Evolutionary conservation across 129 eudicot genomes (phyloP), one percentile per base, ranked within the genome.

Genomic region (Escallonia rubra): DNA sequence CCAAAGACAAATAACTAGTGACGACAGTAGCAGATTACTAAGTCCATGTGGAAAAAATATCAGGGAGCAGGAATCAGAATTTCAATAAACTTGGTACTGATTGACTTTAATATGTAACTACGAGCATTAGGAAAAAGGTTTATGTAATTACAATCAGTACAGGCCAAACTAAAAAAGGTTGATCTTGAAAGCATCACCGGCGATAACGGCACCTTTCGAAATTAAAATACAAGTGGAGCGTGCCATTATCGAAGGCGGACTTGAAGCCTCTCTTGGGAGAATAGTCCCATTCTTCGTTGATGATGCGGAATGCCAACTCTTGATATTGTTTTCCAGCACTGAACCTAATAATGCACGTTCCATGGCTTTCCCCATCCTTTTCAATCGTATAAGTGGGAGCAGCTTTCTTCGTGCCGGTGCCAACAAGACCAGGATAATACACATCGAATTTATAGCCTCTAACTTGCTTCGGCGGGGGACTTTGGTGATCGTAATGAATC

Each of bases 241-340:
- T 82, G 23, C 84, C 87, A 4, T 77, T 62, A 41, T 82, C 87
- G 53, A 82, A 82, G 1, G 84, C 78, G 59, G 78, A 78, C 59
- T 82, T 82, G 71, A 74, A 78, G 10, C 87, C 87, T 39, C 78
- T 82, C 60, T 82, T 78, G 62, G 71, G 81, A 6, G 87, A 78
- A 48, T 74, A 74, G 57, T 82, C 84, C 87, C 87, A 82, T 61
- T 82, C 84, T 63, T 75, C 71, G 64, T 82, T 82, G 12, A 82
- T 84, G 7, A 82, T 82, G 10, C 79, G 61, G 57, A 82, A 82
- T 0, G 87, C 87, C 7, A 67, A 41, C 12, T 67, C 72, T 11
- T 65, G 58, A 16, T 65, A 65, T 8, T 57, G 69, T 13, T 43
- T 43, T 6, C 69, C 57, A 6, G 69, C 57, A 65, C 49, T 57